Evolutionary conservation across 495 filamentous ascomycete genomes (phyloP).

Genomic region (Aspergillus sclerotioniger): DNA sequence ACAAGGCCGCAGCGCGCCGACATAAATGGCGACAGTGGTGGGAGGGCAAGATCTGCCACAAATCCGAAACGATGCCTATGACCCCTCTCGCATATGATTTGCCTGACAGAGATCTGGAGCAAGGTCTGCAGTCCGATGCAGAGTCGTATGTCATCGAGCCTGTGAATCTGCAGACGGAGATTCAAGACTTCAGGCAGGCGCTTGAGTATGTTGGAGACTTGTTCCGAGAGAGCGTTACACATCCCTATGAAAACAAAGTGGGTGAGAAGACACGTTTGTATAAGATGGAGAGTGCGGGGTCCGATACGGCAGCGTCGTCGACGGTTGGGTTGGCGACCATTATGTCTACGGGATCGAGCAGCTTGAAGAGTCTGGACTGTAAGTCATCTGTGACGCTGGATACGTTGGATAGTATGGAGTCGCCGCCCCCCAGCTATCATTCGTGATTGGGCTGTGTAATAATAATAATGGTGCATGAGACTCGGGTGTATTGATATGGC

Average conservation of each 20-base stretch:
- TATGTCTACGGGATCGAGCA: constrained; percentile 20
- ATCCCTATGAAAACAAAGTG: background rate
- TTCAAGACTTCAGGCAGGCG: constrained; percentile 21
- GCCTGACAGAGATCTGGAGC: constrained; percentile 1
- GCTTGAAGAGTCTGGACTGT: constrained; percentile 23
- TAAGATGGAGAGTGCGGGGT: background rate
- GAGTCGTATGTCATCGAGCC: constrained; percentile 29
- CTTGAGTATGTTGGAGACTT: constrained; percentile 28
- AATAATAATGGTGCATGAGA: background rate
- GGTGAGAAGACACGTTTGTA: constrained; percentile 1
- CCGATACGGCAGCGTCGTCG: constrained; percentile 16
- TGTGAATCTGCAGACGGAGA: constrained; percentile 23
- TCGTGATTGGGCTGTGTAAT: constrained; percentile 1
- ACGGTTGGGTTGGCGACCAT: constrained; percentile 20
- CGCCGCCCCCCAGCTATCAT: constrained; percentile 25
- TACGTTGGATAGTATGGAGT: constrained; percentile 19
- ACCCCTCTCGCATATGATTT: constrained; percentile 12
- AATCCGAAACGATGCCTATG: background rate
- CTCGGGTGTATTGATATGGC: background rate
- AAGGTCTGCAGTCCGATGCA: constrained; percentile 10
- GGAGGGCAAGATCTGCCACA: constrained; percentile 19
- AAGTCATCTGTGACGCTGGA: constrained; percentile 23
- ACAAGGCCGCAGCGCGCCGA: constrained; percentile 39
- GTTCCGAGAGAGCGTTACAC: constrained; percentile 10
- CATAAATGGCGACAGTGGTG: constrained; percentile 37